Conservation (phyloP, 805 yeast genomes). For the Starmerella potacharoeniae region DNA sequence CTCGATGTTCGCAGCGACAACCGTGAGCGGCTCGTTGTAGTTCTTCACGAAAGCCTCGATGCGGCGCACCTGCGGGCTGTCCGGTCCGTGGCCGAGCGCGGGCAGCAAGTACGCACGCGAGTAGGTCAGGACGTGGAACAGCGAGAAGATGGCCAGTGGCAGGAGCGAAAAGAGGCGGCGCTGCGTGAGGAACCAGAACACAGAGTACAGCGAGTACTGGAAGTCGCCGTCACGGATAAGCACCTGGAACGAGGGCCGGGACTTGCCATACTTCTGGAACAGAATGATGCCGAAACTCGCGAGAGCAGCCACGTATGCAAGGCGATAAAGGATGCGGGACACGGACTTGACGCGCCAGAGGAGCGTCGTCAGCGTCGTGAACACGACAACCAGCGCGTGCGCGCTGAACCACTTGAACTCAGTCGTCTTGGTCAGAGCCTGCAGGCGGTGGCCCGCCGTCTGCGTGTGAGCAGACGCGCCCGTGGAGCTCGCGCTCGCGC, state of each 20-base stretch:
- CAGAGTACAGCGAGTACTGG: constrained; percentile 54
- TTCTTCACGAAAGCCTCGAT: constrained; percentile 38
- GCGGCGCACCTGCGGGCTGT: constrained; percentile 23
- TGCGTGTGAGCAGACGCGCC: not conserved
- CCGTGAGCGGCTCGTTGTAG: constrained; percentile 50
- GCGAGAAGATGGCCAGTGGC: constrained; percentile 67
- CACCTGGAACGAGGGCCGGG: constrained; percentile 20
- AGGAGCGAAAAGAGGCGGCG: constrained; percentile 49
- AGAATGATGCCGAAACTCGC: constrained; percentile 68
- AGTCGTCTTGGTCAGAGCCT: constrained; percentile 20
- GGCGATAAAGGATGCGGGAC: constrained; percentile 42
- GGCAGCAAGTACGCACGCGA: constrained; percentile 57
- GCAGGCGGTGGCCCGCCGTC: constrained; percentile 10
- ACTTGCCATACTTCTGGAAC: constrained; percentile 40
- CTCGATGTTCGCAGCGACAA: constrained; percentile 50
- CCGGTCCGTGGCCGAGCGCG: constrained; percentile 33
- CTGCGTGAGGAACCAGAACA: constrained; percentile 49
- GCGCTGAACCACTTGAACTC: constrained; percentile 25
- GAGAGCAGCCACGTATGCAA: constrained; percentile 51
- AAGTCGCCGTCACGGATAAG: constrained; percentile 48
- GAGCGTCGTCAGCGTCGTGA: constrained; percentile 14
- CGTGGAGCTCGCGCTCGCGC: not conserved
- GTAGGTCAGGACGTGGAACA: constrained; percentile 73
- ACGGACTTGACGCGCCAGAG: constrained; percentile 23
- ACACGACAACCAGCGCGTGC: constrained; percentile 19